Evolutionary conservation across 2,329 filamentous ascomycete genomes (phyloP).

Genomic region (Fusarium sacchari): DNA sequence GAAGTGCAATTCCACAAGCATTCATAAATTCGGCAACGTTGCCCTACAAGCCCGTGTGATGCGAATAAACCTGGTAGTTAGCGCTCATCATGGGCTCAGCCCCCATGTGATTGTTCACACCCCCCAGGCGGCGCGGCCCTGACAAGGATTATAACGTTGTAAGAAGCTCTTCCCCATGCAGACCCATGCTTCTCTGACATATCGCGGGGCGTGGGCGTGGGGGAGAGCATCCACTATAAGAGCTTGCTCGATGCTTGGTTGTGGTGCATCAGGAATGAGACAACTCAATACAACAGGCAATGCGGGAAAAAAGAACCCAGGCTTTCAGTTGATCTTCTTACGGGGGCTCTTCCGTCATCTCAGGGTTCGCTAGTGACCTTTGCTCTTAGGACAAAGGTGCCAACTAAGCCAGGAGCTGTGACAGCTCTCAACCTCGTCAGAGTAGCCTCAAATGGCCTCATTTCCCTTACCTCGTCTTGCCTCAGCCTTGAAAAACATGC

Average conservation of each 20-base stretch:
- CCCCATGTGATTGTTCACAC: constrained; percentile 22
- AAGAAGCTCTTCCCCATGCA: constrained; percentile 29
- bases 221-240: constrained; percentile 19
- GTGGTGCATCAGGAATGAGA: constrained; percentile 1
- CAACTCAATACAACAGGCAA: neutral
- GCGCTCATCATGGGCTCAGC: constrained; percentile 6
- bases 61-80: constrained; percentile 20
- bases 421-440: constrained; percentile 20
- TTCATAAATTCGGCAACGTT: neutral
- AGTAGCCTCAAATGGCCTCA: constrained; percentile 31
- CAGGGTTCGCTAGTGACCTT: constrained; percentile 28
- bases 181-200: constrained; percentile 33
- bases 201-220: constrained; percentile 32
- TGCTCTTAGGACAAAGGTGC: neutral
- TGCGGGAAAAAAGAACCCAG: neutral
- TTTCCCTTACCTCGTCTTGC: constrained; percentile 13
- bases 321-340: neutral
- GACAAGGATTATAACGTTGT: constrained; percentile 14
- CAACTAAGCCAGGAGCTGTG: neutral
- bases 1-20: neutral
- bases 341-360: constrained; percentile 23
- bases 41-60: neutral
- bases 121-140: constrained; percentile 13
- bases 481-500: neutral
- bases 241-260: constrained; percentile 2